A percentile compares a stretch with the other conserved stretches of the same genome.
Conservation (phyloP, 495 filamentous ascomycete genomes). For the Pyrenopolyporus hunteri region DNA sequence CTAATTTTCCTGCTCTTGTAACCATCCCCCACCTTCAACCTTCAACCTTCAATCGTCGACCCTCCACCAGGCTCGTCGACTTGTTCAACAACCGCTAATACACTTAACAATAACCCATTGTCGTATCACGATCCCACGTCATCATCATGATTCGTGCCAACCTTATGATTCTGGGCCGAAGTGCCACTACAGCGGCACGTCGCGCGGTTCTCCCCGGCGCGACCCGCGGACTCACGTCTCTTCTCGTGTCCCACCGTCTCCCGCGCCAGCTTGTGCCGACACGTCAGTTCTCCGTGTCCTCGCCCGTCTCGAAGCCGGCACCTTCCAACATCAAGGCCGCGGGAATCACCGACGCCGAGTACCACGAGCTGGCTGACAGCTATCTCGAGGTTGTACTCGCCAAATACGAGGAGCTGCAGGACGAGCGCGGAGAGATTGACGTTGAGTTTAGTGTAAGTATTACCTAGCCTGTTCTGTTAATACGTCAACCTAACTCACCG, state of each 20-base stretch:
- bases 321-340: conserved; percentile 31
- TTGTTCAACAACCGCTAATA: neutral
- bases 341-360: conserved; percentile 48
- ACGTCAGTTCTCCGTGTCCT: conserved; percentile 26
- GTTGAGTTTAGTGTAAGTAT: conserved; percentile 63
- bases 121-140: neutral
- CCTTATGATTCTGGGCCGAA: conserved; percentile 36
- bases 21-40: neutral
- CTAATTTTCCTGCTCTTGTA: too few species aligned
- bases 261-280: neutral
- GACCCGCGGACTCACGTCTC: conserved; percentile 5
- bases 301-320: conserved; percentile 33
- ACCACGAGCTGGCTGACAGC: conserved; percentile 55
- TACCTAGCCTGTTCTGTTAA: conserved; percentile 45
- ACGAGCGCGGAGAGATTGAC: conserved; percentile 68
- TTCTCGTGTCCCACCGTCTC: neutral
- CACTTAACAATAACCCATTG: neutral
- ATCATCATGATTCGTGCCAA: conserved; percentile 41
- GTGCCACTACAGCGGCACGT: conserved; percentile 15
- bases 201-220: conserved; percentile 3
- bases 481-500: neutral
- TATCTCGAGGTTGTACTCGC: conserved; percentile 66
- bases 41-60: too few species aligned
- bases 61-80: too few species aligned
- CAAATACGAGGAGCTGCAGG: conserved; percentile 68